Conservation (phyloP, 2,329 filamentous ascomycete species). For the Mycogone perniciosa region DNA sequence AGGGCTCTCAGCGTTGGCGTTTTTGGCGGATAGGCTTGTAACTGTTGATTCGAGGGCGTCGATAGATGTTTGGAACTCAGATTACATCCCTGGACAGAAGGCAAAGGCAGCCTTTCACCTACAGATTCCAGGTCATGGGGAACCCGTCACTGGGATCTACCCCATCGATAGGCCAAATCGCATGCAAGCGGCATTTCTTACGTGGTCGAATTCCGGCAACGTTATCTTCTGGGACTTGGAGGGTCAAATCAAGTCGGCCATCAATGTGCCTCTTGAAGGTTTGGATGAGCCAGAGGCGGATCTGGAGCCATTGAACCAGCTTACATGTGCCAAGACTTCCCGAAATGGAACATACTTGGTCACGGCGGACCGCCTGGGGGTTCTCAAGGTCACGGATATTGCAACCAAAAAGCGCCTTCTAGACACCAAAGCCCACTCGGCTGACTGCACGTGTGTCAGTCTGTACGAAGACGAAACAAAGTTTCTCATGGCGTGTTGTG, state of each 20-base stretch:
- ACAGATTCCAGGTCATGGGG: constrained; percentile 56
- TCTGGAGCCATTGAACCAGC: constrained; percentile 49
- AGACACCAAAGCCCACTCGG: constrained; percentile 78
- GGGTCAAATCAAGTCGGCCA: constrained; percentile 59
- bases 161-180: constrained; percentile 54
- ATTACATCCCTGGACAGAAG: constrained; percentile 36
- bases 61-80: constrained; percentile 59
- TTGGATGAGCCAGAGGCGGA: constrained; percentile 58
- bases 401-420: constrained; percentile 55
- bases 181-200: constrained; percentile 69
- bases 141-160: constrained; percentile 67
- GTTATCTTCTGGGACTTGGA: constrained; percentile 77
- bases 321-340: constrained; percentile 55
- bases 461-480: constrained; percentile 57
- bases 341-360: constrained; percentile 60
- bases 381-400: constrained; percentile 64
- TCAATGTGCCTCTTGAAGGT: constrained; percentile 66
- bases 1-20: constrained; percentile 62
- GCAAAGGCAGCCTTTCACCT: constrained; percentile 38
- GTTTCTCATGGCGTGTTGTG: constrained; percentile 72
- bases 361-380: constrained; percentile 82
- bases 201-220: constrained; percentile 77
- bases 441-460: constrained; percentile 76
- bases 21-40: constrained; percentile 59
- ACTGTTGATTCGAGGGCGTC: constrained; percentile 70